A percentile compares a stretch with the other conserved stretches of the same genome.
Conservation (phyloP, 441 rosid species). For the Populus tomentosa region DNA sequence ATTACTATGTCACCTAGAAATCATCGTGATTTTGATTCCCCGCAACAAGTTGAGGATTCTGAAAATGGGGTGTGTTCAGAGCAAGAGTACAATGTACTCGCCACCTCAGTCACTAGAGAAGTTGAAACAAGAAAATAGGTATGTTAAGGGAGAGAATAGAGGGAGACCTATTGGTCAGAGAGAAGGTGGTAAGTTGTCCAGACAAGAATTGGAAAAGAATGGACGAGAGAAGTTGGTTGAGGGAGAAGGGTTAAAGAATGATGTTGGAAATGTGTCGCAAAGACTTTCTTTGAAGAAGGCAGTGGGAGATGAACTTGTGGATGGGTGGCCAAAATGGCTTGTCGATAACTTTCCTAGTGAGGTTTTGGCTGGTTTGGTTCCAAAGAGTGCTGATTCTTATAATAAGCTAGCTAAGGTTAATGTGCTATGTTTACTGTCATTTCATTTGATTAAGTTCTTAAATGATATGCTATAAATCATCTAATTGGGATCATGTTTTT, state of each 20-base stretch:
- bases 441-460: no score
- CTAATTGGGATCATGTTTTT: neutral
- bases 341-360: slow-evolving; percentile 48
- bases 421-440: neutral
- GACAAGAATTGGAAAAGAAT: slow-evolving; percentile 7
- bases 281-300: slow-evolving; percentile 32
- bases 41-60: slow-evolving; percentile 2
- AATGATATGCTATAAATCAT: neutral
- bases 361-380: slow-evolving; percentile 46
- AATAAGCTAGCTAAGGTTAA: slow-evolving; percentile 64
- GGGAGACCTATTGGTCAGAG: slow-evolving; percentile 12
- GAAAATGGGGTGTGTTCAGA: slow-evolving; percentile 40
- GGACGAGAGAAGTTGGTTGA: neutral
- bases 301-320: slow-evolving; percentile 45
- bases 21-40: slow-evolving; percentile 16
- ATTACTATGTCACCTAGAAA: slow-evolving; percentile 22
- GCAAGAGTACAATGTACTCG: slow-evolving; percentile 17
- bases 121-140: slow-evolving; percentile 26
- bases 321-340: slow-evolving; percentile 80
- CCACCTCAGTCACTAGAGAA: slow-evolving; percentile 20
- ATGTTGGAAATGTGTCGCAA: slow-evolving; percentile 13
- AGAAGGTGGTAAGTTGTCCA: slow-evolving; percentile 13
- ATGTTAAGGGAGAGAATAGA: slow-evolving; percentile 21
- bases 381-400: slow-evolving; percentile 58
- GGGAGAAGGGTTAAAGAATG: slow-evolving; percentile 13